Evolutionary conservation across 202 grass and related monocot species (phyloP), one percentile per base, ranked within the genome.

Genomic region (Setaria italica): DNA sequence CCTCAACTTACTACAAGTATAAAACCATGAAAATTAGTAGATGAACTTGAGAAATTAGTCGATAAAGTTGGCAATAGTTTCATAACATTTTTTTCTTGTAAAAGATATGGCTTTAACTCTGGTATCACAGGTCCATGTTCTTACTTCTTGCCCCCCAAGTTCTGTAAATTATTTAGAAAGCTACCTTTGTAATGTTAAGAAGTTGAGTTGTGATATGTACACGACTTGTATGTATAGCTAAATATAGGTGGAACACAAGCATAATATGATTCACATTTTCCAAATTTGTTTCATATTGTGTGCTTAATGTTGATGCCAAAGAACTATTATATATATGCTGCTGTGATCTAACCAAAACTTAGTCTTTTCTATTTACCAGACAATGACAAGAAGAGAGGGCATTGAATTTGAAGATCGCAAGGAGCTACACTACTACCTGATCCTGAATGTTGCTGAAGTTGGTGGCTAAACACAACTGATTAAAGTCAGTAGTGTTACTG

Each of bases 211-310:
- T 69, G 66, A 19, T 7, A 66, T 37, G 17, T 67, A 15, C 9
- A 9, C 5, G 16, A 41, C 6, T 41, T 41, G 35, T 20, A 67
- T 32, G 59, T 62, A 25, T 30, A 62, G 3, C 21, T 62, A 62
- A 62, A n/a, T 56, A 56, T 20, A 4, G 8, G 65, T 70, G 67
- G 67, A 39, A 45, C 67, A 21, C 19, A n/a, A 70, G 19, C 67
- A 69, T 16, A 69, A 43, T 69, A 37, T 42, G 66, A 69, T 43
- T 69, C 33, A 69, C 3, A 69, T 69, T 69, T 69, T 8, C 16
- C 66, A 69, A 69, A 69, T n/a, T 0, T 43, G 15, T 42, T 41
- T 41, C 15, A 67, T 43, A 43, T 69, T 43, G 17, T 4, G 35
- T 20, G 8, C 66, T 69, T 69, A 69, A n/a, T 16, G 1, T 69